A percentile compares a stretch with the other conserved stretches of the same genome.
phyloP scores from a whole-genome alignment of 345 rosid species.

The Heritiera fomes region DNA sequence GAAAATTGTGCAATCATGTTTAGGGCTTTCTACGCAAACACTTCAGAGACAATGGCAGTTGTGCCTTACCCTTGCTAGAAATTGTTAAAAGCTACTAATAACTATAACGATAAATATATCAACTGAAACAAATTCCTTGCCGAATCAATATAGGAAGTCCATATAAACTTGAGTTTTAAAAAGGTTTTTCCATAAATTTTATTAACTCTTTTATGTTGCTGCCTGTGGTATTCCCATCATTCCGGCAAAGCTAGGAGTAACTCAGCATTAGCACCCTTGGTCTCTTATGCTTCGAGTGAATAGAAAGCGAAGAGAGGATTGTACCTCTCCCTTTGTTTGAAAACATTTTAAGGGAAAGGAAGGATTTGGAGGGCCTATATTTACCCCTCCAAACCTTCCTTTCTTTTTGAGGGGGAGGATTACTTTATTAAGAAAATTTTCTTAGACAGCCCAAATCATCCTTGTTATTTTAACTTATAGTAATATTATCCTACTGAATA shows the following conservation, averaged over 20 bases:
- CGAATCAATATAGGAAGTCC: neutral
- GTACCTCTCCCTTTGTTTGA: neutral
- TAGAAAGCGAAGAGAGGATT: neutral
- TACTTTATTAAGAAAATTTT: too few relatives aligned
- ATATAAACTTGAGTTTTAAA: neutral
- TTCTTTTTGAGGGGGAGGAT: neutral
- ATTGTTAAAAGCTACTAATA: neutral
- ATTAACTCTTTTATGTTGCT: neutral
- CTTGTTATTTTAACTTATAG: too few relatives aligned
- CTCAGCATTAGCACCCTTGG: neutral
- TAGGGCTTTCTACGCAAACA: neutral
- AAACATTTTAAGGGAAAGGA: too few relatives aligned
- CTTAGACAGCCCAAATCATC: too few relatives aligned
- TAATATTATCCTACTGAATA: too few relatives aligned
- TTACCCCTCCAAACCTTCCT: neutral
- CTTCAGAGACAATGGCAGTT: neutral
- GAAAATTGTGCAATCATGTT: neutral
- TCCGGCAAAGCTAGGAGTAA: too few relatives aligned
- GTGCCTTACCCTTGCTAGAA: neutral
- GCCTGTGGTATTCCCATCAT: too few relatives aligned
- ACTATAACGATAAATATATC: too few relatives aligned
- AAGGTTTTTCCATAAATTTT: neutral
- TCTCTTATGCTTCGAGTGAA: neutral
- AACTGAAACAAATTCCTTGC: neutral
- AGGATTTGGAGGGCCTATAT: neutral